Evolutionary conservation across 495 filamentous ascomycete genomes (phyloP), one percentile per base, ranked within the genome.

Genomic region (Letharia lupina): DNA sequence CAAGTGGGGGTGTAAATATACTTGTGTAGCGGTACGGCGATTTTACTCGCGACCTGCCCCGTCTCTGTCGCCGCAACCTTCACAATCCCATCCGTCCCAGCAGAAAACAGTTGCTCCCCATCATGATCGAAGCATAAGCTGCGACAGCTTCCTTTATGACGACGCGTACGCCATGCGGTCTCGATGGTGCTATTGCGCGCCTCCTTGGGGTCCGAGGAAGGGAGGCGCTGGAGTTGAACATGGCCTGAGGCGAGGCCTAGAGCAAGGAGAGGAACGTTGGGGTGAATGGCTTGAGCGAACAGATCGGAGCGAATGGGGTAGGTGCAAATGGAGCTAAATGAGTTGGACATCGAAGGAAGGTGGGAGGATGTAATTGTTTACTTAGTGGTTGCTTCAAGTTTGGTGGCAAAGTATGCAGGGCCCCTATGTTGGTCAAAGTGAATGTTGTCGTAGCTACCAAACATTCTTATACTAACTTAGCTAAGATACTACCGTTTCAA

Each of bases 61-160:
- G 91, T 96, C 72, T 85, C 82, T 1, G 88, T 82, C 56, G 83
- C 86, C 50, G 93, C 95, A 59, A 87, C 88, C 76, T 98, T 98
- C 64, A 98, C 83, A 45, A 98, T 75, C 33, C 89, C 87, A 78
- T 98, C 95, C 57, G 87, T 93, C 52, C 94, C 95, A 28, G 91
- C 89, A 1, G 92, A 96, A 75, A 91, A 96, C 63, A 98, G 80
- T 45, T 80, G 77, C 65, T 83, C 76, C 20, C 91, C 93, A 70
- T 96, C 92, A 61, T 83, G 72, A 66, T 86, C 87, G 72, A 93
- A 98, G 11, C 80, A 83, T 62, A 97, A 77, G 60, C 82, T 83
- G 44, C 94, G 82, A 72, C 93, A 96, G 77, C 91, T 96, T 7
- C 91, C 94, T 79, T 95, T 93, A 75, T 98, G 94, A 62, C 94